Percentiles rank a stretch among this genome's conserved stretches.
Conservation (phyloP, 1,284 basidiomycete species). For the Ganoderma lingzhi region DNA sequence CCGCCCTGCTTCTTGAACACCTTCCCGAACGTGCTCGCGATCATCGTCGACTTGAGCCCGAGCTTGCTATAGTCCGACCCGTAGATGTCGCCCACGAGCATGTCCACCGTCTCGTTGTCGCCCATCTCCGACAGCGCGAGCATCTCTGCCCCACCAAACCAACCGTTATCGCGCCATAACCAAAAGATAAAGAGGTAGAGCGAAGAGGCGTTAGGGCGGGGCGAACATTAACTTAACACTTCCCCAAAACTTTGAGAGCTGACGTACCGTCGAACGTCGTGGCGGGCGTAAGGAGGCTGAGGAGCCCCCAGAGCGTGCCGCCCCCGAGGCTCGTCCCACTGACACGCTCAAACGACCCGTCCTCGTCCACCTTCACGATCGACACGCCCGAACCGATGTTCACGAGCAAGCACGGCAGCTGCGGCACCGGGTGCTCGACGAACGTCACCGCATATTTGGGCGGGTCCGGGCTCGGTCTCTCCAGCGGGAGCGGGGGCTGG, state of each 20-base stretch:
- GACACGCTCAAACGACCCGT: constrained; percentile 95
- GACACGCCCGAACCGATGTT: constrained; percentile 99
- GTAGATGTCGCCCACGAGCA: constrained; percentile 99
- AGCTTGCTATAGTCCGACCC: constrained; percentile 94
- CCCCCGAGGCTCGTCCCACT: constrained; percentile 97
- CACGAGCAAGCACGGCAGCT: constrained; percentile 95
- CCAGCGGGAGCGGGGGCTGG: constrained; percentile 54
- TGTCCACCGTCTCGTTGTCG: constrained; percentile 95
- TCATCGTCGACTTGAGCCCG: constrained; percentile 96
- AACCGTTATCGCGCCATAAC: neutral
- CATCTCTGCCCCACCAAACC: constrained; percentile 77
- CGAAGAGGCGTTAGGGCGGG: neutral
- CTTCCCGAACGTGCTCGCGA: constrained; percentile 98
- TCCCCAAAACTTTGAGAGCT: neutral
- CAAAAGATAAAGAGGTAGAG: neutral
- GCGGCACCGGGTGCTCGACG: constrained; percentile 80
- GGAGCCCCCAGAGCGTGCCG: constrained; percentile 98
- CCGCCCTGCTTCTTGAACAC: constrained; percentile 95
- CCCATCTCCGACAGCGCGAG: constrained; percentile 91
- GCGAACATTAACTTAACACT: constrained; percentile 15
- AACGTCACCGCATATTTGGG: constrained; percentile 93
- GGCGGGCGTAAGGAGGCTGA: constrained; percentile 96
- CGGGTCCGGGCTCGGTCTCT: constrained; percentile 92
- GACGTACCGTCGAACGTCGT: constrained; percentile 89
- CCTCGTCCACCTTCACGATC: constrained; percentile 96